Base-by-base conservation (phyloP, 805 yeast species). In the Candida patagonica region DNA sequence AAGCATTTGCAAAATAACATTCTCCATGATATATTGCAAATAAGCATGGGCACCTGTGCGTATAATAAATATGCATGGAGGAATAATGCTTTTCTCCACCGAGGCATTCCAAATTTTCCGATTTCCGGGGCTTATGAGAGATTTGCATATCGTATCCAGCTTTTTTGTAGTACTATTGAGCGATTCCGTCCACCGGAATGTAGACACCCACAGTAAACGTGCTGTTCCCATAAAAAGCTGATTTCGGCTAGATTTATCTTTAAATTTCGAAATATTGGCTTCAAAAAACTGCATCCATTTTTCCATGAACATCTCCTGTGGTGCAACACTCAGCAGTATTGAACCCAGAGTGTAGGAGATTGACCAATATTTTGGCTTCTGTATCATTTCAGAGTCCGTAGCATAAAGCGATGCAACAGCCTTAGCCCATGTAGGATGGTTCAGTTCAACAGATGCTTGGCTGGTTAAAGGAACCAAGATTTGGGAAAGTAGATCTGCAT, bases 391-490 rank as follows among this genome's bases (percentile, higher is more conserved):
- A 41, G 56, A 59, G 30, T 67, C 69, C 12, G 71, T 73, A 12
- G 66, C 59, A 56, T 73, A 78, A 10, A 89, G 74, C 15, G 67
- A 62, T 17, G 72, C 71, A 40, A 86, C 73, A 0, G 96, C 92
- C 30, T 77, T 83, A 0, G 80, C 78, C 99, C 98, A 92, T 1
- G 81, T 76, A 2, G 98, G 98, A 57, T 89, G 95, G 53, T 92
- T 89, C 0, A 86, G 88, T 56, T 92, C 99, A 0, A 96, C 97
- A 0, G 96, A 85, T 24, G 88, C 68, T 1, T 77, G 68, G 6
- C 85, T 89, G 0, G 96, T 94, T 19, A 92, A 59, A 0, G 96
- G 94, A 30, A 86, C 62, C 2, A 92, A 61, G 20, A 92, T 69
- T 39, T 75, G 78, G 41, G 80, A 71, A 29, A 88, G 66, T 1